Evolutionary conservation across 768 basidiomycete genomes (phyloP).

Genomic region (Psilocybe sp.): DNA sequence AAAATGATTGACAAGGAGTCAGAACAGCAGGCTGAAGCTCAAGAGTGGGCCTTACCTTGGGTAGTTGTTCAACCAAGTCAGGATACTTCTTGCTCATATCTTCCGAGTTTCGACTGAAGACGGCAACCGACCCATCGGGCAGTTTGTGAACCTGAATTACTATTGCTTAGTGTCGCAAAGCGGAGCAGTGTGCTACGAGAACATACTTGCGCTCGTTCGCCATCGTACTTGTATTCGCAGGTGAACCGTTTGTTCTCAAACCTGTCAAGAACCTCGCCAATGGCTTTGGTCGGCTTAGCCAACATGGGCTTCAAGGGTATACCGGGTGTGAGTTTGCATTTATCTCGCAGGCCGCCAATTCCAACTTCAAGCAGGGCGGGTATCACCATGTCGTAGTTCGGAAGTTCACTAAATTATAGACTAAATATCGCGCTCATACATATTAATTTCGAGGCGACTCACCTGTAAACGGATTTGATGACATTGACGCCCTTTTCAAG

Average conservation of each 20-base stretch:
- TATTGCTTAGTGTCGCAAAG: not conserved
- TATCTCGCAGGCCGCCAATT: slow-evolving; percentile 60
- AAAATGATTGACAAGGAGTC: not conserved
- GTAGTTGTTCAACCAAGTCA: slow-evolving; percentile 92
- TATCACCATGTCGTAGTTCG: slow-evolving; percentile 88
- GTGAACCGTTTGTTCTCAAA: slow-evolving; percentile 96
- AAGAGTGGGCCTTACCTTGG: slow-evolving; percentile 50
- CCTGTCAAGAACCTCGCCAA: slow-evolving; percentile 93
- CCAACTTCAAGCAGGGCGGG: slow-evolving; percentile 85
- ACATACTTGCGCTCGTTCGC: slow-evolving; percentile 88
- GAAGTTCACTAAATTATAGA: slow-evolving; percentile 80
- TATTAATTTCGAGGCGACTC: slow-evolving; percentile 18
- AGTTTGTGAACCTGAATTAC: slow-evolving; percentile 73
- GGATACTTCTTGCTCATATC: slow-evolving; percentile 99
- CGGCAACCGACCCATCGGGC: slow-evolving; percentile 77
- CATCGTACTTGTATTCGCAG: slow-evolving; percentile 99
- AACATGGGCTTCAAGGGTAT: slow-evolving; percentile 98
- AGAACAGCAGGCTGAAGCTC: not conserved
- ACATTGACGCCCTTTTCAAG: slow-evolving; percentile 75
- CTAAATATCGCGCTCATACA: too few species aligned
- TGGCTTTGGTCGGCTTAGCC: slow-evolving; percentile 98
- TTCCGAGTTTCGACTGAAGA: slow-evolving; percentile 97
- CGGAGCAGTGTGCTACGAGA: not conserved
- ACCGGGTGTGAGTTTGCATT: slow-evolving; percentile 91
- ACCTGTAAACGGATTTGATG: slow-evolving; percentile 95